phyloP scores from a whole-genome alignment of 2,329 filamentous ascomycete species.

The Esteya vermicola region DNA sequence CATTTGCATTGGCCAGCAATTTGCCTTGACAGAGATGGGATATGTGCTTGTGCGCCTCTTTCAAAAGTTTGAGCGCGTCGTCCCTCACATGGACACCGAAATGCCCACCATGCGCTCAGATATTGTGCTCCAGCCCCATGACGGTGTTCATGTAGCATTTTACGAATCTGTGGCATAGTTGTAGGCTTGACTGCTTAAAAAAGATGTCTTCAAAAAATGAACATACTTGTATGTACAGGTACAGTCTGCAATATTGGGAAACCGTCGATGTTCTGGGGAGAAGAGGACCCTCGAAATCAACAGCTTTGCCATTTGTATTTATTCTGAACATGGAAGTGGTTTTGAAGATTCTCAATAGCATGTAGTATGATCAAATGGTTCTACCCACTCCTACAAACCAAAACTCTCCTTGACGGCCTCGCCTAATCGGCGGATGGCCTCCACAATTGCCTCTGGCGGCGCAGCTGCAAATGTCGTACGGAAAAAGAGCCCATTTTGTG shows the following conservation, averaged over 20 bases:
- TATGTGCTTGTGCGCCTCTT: slow-evolving; percentile 61
- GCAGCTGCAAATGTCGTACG: slow-evolving; percentile 81
- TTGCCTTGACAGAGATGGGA: slow-evolving; percentile 62
- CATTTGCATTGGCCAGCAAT: slow-evolving; percentile 69
- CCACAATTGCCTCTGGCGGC: slow-evolving; percentile 51
- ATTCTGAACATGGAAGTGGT: no score
- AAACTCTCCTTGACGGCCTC: slow-evolving; percentile 52
- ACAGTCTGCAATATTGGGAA: no score
- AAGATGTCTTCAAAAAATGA: not conserved
- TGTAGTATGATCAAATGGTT: no score
- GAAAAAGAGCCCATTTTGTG: slow-evolving; percentile 61
- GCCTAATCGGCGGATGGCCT: slow-evolving; percentile 64
- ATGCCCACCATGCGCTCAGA: slow-evolving; percentile 40
- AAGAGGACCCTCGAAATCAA: no score
- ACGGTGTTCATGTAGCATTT: slow-evolving; percentile 44
- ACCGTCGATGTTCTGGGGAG: no score
- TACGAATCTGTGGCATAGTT: slow-evolving; percentile 28
- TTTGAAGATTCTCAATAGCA: no score
- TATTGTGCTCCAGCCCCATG: slow-evolving; percentile 43
- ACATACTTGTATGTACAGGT: no score
- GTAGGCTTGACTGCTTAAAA: no score
- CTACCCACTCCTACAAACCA: slow-evolving; percentile 15
- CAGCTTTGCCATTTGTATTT: no score
- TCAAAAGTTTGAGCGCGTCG: slow-evolving; percentile 54
- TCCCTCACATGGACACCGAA: slow-evolving; percentile 45